Evolutionary conservation across 768 basidiomycete genomes (phyloP).

Genomic region (Termitomyces sp.): DNA sequence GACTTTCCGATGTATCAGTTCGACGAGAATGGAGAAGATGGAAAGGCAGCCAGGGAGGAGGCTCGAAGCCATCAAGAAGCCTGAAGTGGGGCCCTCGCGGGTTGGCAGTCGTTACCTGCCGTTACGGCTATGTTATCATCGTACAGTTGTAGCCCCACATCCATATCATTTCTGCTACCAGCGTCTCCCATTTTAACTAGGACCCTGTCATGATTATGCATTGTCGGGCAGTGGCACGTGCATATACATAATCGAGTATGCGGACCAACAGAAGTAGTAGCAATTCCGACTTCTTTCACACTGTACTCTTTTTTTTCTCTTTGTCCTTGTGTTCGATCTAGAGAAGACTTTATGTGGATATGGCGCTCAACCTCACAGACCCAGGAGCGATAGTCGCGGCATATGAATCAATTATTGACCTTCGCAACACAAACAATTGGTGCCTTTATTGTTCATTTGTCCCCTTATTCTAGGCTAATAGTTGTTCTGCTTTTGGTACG

Average conservation of each 20-base stretch:
- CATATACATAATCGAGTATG: not conserved
- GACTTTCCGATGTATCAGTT: conserved; percentile 62
- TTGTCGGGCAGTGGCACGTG: conserved; percentile 1
- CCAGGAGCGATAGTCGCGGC: conserved; percentile 14
- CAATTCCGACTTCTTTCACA: not conserved
- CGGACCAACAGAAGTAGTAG: not conserved
- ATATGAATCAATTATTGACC: conserved; percentile 15
- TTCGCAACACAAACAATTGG: conserved; percentile 14
- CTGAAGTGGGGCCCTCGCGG: not conserved
- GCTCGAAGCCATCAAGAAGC: not conserved
- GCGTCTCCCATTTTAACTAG: no score
- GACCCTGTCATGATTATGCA: no score
- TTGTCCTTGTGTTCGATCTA: not conserved
- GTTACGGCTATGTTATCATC: not conserved
- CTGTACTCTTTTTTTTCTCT: not conserved
- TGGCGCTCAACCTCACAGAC: conserved; percentile 16
- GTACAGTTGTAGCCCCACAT: no score
- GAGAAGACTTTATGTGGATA: conserved; percentile 3
- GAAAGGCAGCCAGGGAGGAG: conserved; percentile 16
- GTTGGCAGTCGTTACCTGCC: no score
- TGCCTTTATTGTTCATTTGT: not conserved
- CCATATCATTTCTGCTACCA: no score
- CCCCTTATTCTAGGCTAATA: not conserved
- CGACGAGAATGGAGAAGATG: conserved; percentile 44
- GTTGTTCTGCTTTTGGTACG: not conserved